phyloP scores from a whole-genome alignment of 805 yeast genomes.

The Maudiozyma bulderi region DNA sequence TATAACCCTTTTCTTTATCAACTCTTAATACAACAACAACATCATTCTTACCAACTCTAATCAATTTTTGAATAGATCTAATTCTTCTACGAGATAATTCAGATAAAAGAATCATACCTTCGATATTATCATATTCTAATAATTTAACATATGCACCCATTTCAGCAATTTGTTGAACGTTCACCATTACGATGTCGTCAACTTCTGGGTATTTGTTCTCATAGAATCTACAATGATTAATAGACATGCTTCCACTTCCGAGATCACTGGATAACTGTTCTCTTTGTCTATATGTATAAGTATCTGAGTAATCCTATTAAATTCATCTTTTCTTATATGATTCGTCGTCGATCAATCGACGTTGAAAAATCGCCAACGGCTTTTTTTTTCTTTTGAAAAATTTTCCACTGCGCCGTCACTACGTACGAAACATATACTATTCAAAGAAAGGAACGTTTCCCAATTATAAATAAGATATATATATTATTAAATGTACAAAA shows the following conservation, averaged over 20 bases:
- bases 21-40: slow-evolving; percentile 97
- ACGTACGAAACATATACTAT: no score
- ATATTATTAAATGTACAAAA: no score
- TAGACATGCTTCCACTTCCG: slow-evolving; percentile 45
- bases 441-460: no score
- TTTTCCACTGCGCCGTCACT: no score
- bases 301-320: no score
- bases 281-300: no score
- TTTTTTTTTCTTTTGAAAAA: background rate
- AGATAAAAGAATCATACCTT: slow-evolving; percentile 94
- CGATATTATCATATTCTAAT: slow-evolving; percentile 94
- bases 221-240: slow-evolving; percentile 89
- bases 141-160: slow-evolving; percentile 98
- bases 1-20: slow-evolving; percentile 96
- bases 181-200: slow-evolving; percentile 98
- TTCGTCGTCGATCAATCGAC: no score
- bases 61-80: slow-evolving; percentile 91
- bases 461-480: no score
- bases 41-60: slow-evolving; percentile 97
- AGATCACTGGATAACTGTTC: no score
- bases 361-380: no score
- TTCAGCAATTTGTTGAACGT: slow-evolving; percentile 96
- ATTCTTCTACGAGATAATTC: slow-evolving; percentile 98
- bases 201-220: slow-evolving; percentile 98
- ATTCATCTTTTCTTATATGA: no score